These are phyloP conservation scores for Thermoascus crustaceus DNA, from an alignment of 2,329 filamentous ascomycete genomes.

Conservation along the genomic window DNA sequence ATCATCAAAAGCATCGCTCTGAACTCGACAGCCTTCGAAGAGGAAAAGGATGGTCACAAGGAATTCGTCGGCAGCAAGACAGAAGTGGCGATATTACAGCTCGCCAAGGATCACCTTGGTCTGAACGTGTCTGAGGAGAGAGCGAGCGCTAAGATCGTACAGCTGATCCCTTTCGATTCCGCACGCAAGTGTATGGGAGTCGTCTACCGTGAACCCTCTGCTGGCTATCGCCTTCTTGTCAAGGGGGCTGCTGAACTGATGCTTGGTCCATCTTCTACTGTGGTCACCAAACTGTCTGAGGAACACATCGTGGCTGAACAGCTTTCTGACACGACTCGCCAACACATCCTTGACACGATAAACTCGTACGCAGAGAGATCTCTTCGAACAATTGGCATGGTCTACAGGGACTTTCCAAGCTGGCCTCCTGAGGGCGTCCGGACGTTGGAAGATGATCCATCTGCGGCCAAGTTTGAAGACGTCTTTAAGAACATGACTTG, in stretches of 20 bases:
- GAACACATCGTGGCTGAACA: conserved; percentile 16
- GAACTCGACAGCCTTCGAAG: conserved; percentile 66
- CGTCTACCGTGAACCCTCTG: conserved; percentile 32
- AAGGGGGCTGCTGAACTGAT: conserved; percentile 44
- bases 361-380: conserved; percentile 45
- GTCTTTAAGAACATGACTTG: conserved; percentile 67
- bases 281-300: conserved; percentile 21
- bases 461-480: conserved; percentile 57
- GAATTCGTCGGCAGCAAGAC: conserved; percentile 72
- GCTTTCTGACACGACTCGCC: conserved; percentile 19
- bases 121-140: conserved; percentile 61
- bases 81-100: conserved; percentile 63
- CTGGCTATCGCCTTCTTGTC: conserved; percentile 38
- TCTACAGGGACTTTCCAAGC: conserved; percentile 63
- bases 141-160: conserved; percentile 51
- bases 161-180: conserved; percentile 69
- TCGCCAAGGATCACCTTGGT: conserved; percentile 58
- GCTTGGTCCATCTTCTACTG: conserved; percentile 27
- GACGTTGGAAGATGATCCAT: conserved; percentile 52
- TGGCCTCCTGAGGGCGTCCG: conserved; percentile 57
- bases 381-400: conserved; percentile 65
- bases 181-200: conserved; percentile 58
- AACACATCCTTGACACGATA: conserved; percentile 26
- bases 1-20: conserved; percentile 36
- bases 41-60: conserved; percentile 57